Conservation (phyloP, 2,329 filamentous ascomycete genomes). For the Xylariales sp. region DNA sequence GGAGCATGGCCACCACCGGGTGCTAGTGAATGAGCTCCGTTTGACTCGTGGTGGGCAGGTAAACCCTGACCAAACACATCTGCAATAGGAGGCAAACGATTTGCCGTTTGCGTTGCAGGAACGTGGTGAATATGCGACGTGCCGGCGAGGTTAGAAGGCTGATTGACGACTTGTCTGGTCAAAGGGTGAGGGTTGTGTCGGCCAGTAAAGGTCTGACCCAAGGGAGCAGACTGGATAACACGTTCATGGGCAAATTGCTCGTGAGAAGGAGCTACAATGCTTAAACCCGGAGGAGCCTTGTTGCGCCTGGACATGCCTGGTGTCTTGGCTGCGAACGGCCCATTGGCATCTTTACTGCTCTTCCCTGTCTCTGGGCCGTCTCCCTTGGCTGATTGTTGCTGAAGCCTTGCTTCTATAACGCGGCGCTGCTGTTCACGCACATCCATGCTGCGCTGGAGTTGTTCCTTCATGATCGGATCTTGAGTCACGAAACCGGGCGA, state of each 20-base stretch:
- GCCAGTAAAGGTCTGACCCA: slow-evolving; percentile 93
- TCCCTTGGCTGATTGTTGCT: slow-evolving; percentile 80
- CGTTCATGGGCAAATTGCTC: slow-evolving; percentile 90
- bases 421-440: slow-evolving; percentile 91
- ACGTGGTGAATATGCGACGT: slow-evolving; percentile 89
- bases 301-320: slow-evolving; percentile 68
- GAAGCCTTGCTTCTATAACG: slow-evolving; percentile 87
- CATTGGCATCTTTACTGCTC: slow-evolving; percentile 42
- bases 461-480: slow-evolving; percentile 93
- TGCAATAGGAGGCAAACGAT: slow-evolving; percentile 86
- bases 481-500: slow-evolving; percentile 96
- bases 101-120: slow-evolving; percentile 82
- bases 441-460: slow-evolving; percentile 88
- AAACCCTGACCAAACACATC: slow-evolving; percentile 89
- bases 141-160: slow-evolving; percentile 75
- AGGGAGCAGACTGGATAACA: slow-evolving; percentile 92
- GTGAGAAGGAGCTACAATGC: slow-evolving; percentile 91
- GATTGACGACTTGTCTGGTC: slow-evolving; percentile 74
- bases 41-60: slow-evolving; percentile 53
- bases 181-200: slow-evolving; percentile 74
- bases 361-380: slow-evolving; percentile 57
- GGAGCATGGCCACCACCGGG: slow-evolving; percentile 62
- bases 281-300: slow-evolving; percentile 82
- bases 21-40: slow-evolving; percentile 45
- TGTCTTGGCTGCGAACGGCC: slow-evolving; percentile 60